Evolutionary conservation across 2,329 filamentous ascomycete genomes (phyloP).

Genomic region (Bipolaris gigantea): DNA sequence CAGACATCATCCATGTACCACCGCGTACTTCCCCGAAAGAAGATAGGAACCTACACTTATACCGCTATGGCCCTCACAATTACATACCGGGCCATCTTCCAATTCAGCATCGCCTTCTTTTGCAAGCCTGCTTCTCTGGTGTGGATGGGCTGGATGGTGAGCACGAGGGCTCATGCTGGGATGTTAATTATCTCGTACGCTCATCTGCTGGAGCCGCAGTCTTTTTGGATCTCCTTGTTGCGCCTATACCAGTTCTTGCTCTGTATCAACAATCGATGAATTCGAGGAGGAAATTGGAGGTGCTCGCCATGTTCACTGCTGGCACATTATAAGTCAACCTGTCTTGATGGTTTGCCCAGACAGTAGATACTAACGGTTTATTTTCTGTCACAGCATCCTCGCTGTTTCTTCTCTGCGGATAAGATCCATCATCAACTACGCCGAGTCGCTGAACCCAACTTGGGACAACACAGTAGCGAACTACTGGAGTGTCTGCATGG

Average conservation of each 20-base stretch:
- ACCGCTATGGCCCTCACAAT: neutral
- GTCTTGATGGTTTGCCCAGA: no score
- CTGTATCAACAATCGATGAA: neutral
- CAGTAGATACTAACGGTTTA: neutral
- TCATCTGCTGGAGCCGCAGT: neutral
- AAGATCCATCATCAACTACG: neutral
- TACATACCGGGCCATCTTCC: neutral
- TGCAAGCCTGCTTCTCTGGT: neutral
- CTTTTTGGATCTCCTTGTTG: neutral
- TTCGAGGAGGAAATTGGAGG: neutral
- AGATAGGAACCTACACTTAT: slow-evolving; percentile 17
- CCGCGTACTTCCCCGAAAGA: slow-evolving; percentile 29
- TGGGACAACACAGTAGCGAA: neutral
- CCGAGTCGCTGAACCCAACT: slow-evolving; percentile 5
- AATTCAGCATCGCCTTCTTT: neutral
- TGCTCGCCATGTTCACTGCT: neutral
- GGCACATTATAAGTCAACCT: neutral
- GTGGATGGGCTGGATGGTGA: neutral
- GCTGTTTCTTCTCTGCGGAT: neutral
- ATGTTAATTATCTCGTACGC: neutral
- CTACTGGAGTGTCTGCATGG: slow-evolving; percentile 4
- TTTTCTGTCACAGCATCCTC: neutral
- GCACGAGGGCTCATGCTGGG: neutral
- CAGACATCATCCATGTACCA: slow-evolving; percentile 29
- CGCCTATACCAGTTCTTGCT: neutral